These are phyloP conservation scores for Camptophora hylomeconis DNA, from an alignment of 2,329 filamentous ascomycete species.

Conservation along the genomic window DNA sequence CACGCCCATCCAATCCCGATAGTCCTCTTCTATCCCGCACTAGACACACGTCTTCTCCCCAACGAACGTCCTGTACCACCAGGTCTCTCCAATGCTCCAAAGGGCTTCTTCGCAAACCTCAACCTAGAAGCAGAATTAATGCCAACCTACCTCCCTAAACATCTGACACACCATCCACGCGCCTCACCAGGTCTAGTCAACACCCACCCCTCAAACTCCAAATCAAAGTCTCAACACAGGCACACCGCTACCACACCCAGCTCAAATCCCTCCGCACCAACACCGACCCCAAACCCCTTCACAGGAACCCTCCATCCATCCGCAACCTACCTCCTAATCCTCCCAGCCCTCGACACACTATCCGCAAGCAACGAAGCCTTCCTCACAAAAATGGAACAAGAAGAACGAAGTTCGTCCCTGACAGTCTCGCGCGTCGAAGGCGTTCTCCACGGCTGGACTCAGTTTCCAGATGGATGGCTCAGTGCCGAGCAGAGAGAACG, in stretches of 20 bases:
- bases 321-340: slow-evolving; percentile 14
- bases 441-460: slow-evolving; percentile 17
- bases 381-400: slow-evolving; percentile 14
- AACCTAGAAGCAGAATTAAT: slow-evolving; percentile 15
- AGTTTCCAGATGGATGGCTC: slow-evolving; percentile 17
- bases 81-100: slow-evolving; percentile 10
- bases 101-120: slow-evolving; percentile 11
- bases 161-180: slow-evolving; percentile 9
- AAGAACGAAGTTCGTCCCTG: slow-evolving; percentile 11
- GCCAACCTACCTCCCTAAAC: slow-evolving; percentile 16
- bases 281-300: neutral
- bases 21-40: slow-evolving; percentile 16
- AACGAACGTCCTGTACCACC: slow-evolving; percentile 13
- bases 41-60: slow-evolving; percentile 15
- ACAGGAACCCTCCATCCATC: slow-evolving; percentile 12
- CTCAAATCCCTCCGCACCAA: too few relatives aligned
- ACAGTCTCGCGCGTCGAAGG: slow-evolving; percentile 13
- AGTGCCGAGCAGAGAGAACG: slow-evolving; percentile 7
- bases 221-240: too few relatives aligned
- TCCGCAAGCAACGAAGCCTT: slow-evolving; percentile 13
- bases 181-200: slow-evolving; percentile 16
- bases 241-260: too few relatives aligned
- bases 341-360: slow-evolving; percentile 16
- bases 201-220: slow-evolving; percentile 5
- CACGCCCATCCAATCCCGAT: slow-evolving; percentile 12